Percentiles rank a stretch among this genome's conserved stretches.
These are phyloP conservation scores for Globisporangium yorkense DNA, from an alignment of 352 stramenopile species.

Conservation along the genomic window DNA sequence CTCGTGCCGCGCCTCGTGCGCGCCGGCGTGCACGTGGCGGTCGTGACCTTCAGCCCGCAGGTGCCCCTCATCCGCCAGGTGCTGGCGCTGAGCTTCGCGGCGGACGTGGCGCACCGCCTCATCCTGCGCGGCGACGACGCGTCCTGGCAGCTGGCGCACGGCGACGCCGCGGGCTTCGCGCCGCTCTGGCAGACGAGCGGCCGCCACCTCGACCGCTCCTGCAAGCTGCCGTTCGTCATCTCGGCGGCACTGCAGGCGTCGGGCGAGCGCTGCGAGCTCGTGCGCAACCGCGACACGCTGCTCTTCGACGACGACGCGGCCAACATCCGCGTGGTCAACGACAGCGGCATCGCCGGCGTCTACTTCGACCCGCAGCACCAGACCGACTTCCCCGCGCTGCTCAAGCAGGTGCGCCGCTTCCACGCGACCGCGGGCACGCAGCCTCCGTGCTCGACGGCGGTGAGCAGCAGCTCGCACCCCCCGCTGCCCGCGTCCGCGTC, in stretches of 20 bases:
- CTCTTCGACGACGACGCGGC: slow-evolving; percentile 76
- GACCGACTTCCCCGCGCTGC: slow-evolving; percentile 32
- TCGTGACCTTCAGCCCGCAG: slow-evolving; percentile 83
- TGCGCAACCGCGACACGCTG: slow-evolving; percentile 64
- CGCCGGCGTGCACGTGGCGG: slow-evolving; percentile 41
- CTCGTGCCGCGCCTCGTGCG: slow-evolving; percentile 47
- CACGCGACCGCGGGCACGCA: slow-evolving; percentile 12
- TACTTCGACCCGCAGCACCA: slow-evolving; percentile 54
- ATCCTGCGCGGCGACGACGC: slow-evolving; percentile 63
- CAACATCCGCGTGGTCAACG: slow-evolving; percentile 68
- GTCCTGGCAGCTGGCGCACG: slow-evolving; percentile 47
- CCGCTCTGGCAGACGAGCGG: slow-evolving; percentile 48
- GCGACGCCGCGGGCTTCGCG: slow-evolving; percentile 40
- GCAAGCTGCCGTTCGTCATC: slow-evolving; percentile 74
- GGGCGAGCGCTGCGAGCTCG: slow-evolving; percentile 12
- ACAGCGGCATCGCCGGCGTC: slow-evolving; percentile 66
- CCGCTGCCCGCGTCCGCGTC: neutral
- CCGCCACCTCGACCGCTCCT: slow-evolving; percentile 53
- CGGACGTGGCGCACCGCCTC: slow-evolving; percentile 25
- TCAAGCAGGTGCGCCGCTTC: slow-evolving; percentile 32
- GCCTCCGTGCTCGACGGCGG: too few relatives aligned
- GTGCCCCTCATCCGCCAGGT: slow-evolving; percentile 56
- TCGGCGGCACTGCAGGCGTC: slow-evolving; percentile 51
- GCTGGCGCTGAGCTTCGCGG: slow-evolving; percentile 41
- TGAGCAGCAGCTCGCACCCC: neutral